These are phyloP conservation scores for Physaria fendleri DNA, from an alignment of 345 rosid species.

Conservation along the genomic window DNA sequence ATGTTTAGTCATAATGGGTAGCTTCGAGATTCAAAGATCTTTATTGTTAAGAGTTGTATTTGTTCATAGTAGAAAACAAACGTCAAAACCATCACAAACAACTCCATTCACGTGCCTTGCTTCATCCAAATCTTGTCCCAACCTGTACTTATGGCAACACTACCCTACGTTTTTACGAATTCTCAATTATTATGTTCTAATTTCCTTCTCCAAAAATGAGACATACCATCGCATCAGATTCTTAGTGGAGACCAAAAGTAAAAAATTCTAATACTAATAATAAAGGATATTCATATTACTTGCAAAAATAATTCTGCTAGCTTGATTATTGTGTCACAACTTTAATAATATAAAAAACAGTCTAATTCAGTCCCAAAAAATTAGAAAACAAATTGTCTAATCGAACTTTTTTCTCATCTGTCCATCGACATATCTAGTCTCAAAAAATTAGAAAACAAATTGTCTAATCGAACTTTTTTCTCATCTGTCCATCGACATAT, in stretches of 20 bases:
- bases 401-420: constrained; percentile 33
- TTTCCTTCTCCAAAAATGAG: background rate
- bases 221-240: constrained; percentile 14
- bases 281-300: no score
- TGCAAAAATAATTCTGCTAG: constrained; percentile 15
- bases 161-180: background rate
- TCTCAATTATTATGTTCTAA: no score
- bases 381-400: no score
- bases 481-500: constrained; percentile 35
- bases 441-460: no score
- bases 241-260: constrained; percentile 22
- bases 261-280: no score
- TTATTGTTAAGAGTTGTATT: no score
- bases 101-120: constrained; percentile 17
- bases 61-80: no score
- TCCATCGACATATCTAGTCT: constrained; percentile 34
- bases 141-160: constrained; percentile 26
- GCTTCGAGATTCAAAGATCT: no score
- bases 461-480: no score
- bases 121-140: constrained; percentile 13
- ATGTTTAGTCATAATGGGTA: no score
- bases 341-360: constrained; percentile 13
- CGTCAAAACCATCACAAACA: background rate
- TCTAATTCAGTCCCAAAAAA: no score
- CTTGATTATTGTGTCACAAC: constrained; percentile 17